These are phyloP conservation scores for Fusarium buharicum DNA, from an alignment of 2,329 filamentous ascomycete species.

Conservation along the genomic window DNA sequence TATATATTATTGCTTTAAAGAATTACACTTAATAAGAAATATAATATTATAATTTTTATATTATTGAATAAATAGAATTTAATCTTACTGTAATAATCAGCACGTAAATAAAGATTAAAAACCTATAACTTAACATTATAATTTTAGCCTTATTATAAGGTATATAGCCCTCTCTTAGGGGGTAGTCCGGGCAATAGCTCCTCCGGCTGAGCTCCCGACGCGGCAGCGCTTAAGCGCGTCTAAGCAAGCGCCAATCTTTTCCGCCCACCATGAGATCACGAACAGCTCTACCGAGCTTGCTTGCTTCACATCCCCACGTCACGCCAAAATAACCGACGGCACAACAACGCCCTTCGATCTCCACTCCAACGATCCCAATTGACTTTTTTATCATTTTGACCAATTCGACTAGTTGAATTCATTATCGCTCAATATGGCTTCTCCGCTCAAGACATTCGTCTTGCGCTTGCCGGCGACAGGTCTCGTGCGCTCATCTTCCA, in stretches of 20 bases:
- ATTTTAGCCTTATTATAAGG: fast-evolving
- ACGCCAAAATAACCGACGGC: slow-evolving; percentile 29
- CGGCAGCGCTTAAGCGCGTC: slow-evolving; percentile 38
- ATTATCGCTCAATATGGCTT: slow-evolving; percentile 41
- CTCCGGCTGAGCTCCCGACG: neutral
- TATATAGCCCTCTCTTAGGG: slow-evolving; percentile 18
- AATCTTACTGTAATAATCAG: neutral
- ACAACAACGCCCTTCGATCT: slow-evolving; percentile 28
- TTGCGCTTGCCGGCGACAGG: slow-evolving; percentile 45
- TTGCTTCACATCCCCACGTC: slow-evolving; percentile 33
- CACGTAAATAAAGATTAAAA: neutral
- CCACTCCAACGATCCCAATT: slow-evolving; percentile 34
- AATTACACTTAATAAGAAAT: too few relatives aligned
- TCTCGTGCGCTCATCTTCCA: slow-evolving; percentile 43
- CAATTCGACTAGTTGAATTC: neutral
- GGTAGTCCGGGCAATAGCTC: slow-evolving; percentile 9
- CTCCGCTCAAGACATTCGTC: slow-evolving; percentile 48
- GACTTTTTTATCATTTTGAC: neutral
- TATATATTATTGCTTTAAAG: too few relatives aligned
- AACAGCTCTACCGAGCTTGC: slow-evolving; percentile 40
- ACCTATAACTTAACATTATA: neutral
- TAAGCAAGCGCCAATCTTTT: slow-evolving; percentile 42
- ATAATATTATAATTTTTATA: neutral
- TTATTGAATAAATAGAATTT: neutral
- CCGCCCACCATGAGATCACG: slow-evolving; percentile 43